Percentiles rank a stretch among this genome's conserved stretches.
Evolutionary conservation across 225 moss, liverwort and hornwort species (phyloP).

Genomic region (Rhytidiadelphus loreus): DNA sequence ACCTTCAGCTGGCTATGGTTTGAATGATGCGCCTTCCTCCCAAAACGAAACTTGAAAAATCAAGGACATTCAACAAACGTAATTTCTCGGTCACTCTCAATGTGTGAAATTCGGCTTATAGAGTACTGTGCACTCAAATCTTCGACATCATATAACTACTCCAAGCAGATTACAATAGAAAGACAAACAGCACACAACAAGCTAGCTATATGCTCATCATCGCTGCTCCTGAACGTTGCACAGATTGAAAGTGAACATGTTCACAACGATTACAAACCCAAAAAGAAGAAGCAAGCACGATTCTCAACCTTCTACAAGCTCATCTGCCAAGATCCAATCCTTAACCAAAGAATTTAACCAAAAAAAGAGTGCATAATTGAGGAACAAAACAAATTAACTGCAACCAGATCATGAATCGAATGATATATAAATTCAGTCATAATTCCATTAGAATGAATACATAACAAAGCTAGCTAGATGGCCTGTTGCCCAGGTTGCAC

Average conservation of each 20-base stretch:
- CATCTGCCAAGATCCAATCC: not conserved
- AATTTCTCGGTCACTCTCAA: not conserved
- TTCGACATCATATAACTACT: not conserved
- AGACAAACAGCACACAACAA: not conserved
- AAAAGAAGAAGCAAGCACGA: not conserved
- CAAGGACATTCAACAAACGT: not conserved
- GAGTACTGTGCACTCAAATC: not conserved
- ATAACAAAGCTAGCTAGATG: no score
- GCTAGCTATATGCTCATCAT: not conserved
- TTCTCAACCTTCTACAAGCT: not conserved
- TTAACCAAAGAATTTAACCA: not conserved
- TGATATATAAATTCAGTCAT: not conserved
- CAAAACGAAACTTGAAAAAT: not conserved
- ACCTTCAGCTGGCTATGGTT: not conserved
- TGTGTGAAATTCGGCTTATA: not conserved
- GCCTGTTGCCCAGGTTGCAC: not conserved
- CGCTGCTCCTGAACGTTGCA: not conserved
- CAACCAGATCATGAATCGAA: not conserved
- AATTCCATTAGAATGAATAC: not conserved
- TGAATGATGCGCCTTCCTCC: not conserved
- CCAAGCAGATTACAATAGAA: not conserved
- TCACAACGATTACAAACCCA: not conserved
- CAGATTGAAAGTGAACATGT: not conserved
- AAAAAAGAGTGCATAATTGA: not conserved
- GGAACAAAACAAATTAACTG: not conserved